Evolutionary conservation across 2,329 filamentous ascomycete genomes (phyloP).

Genomic region (Stagonosporopsis vannaccii): DNA sequence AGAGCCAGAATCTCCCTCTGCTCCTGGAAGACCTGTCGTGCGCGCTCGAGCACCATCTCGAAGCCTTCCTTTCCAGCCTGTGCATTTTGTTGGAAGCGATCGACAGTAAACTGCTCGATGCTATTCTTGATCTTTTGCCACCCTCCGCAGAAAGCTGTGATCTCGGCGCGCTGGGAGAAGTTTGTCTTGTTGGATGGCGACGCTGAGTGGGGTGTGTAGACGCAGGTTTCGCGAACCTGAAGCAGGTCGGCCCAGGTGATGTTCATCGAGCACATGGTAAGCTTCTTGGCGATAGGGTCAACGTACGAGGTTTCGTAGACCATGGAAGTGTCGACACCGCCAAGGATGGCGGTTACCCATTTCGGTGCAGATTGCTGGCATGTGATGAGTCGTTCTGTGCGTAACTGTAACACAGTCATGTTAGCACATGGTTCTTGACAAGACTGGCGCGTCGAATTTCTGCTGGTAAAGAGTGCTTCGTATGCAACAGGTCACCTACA

Average conservation of each 20-base stretch:
- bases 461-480: background rate
- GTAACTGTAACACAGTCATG: slow-evolving; percentile 58
- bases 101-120: slow-evolving; percentile 91
- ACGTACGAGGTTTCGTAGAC: slow-evolving; percentile 98
- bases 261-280: slow-evolving; percentile 97
- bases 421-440: slow-evolving; percentile 15
- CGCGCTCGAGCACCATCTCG: slow-evolving; percentile 93
- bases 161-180: slow-evolving; percentile 88
- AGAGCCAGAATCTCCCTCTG: slow-evolving; percentile 71
- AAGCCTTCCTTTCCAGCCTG: slow-evolving; percentile 91
- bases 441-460: slow-evolving; percentile 1
- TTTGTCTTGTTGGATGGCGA: slow-evolving; percentile 68
- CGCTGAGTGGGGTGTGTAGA: slow-evolving; percentile 71
- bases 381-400: slow-evolving; percentile 73
- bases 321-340: slow-evolving; percentile 79
- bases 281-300: slow-evolving; percentile 79
- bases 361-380: slow-evolving; percentile 73
- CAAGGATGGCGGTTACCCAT: slow-evolving; percentile 82
- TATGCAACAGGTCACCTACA: slow-evolving; percentile 55
- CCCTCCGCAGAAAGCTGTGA: slow-evolving; percentile 92
- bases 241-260: slow-evolving; percentile 91
- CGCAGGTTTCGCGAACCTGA: slow-evolving; percentile 90
- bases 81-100: slow-evolving; percentile 90
- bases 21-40: slow-evolving; percentile 87
- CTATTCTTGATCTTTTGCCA: slow-evolving; percentile 98